Percentiles rank a stretch among this genome's conserved stretches.
These are phyloP conservation scores for Parascedosporium putredinis DNA, from an alignment of 2,329 filamentous ascomycete genomes.

Conservation along the genomic window DNA sequence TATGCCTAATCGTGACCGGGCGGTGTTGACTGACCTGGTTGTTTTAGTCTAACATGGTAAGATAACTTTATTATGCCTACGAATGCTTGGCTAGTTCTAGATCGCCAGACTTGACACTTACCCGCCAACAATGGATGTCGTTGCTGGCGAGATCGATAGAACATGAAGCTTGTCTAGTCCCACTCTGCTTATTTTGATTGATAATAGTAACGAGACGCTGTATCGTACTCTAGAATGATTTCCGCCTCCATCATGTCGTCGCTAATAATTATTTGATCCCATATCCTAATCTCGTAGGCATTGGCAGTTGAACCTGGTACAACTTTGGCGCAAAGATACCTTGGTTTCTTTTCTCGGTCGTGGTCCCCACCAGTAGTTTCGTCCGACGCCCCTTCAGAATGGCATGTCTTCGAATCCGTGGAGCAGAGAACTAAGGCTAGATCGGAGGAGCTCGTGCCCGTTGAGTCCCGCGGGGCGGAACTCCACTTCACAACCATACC, in stretches of 20 bases:
- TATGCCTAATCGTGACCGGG: too few relatives aligned
- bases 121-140: too few relatives aligned
- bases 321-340: constrained; percentile 28
- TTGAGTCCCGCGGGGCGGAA: constrained; percentile 8
- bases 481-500: constrained; percentile 30
- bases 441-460: neutral
- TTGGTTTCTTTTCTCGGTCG: constrained; percentile 5
- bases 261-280: constrained; percentile 25
- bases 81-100: too few relatives aligned
- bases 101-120: too few relatives aligned
- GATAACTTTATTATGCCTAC: too few relatives aligned
- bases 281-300: constrained; percentile 28
- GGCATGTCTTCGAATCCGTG: neutral
- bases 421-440: neutral
- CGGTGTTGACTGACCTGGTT: too few relatives aligned
- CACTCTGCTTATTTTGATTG: too few relatives aligned
- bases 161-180: too few relatives aligned
- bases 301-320: constrained; percentile 22
- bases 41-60: too few relatives aligned
- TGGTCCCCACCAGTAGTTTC: neutral
- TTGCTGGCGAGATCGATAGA: too few relatives aligned
- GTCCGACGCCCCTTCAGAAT: neutral
- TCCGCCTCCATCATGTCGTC: constrained; percentile 27
- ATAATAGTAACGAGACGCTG: constrained; percentile 31
- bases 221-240: constrained; percentile 32